These are phyloP conservation scores for Cyclocybe aegerita DNA, from an alignment of 768 basidiomycete species.

Conservation along the genomic window DNA sequence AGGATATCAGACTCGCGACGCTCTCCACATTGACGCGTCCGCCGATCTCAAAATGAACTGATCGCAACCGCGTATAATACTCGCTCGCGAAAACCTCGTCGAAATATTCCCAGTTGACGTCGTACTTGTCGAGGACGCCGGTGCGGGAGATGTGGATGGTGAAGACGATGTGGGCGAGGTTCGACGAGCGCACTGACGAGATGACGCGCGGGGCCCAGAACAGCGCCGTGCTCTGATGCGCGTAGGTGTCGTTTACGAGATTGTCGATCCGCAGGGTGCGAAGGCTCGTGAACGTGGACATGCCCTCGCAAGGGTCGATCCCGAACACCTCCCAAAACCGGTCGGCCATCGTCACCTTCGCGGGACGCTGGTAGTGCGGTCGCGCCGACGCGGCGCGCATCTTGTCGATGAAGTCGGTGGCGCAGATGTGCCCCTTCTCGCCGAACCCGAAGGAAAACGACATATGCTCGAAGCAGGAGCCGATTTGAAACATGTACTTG, in stretches of 20 bases:
- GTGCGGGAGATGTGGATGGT: constrained; percentile 5
- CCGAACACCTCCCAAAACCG: constrained; percentile 1
- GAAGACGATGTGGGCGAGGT: constrained; percentile 1
- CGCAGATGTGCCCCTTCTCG: constrained; percentile 5
- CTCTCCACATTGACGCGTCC: constrained; percentile 9
- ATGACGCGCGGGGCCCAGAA: constrained; percentile 10
- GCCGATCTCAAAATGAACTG: constrained; percentile 4
- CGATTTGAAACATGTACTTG: constrained; percentile 4
- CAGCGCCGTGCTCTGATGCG: constrained; percentile 6
- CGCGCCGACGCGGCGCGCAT: not conserved
- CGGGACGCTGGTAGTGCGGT: not conserved
- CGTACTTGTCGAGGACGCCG: constrained; percentile 8
- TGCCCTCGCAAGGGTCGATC: not conserved
- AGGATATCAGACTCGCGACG: constrained; percentile 4
- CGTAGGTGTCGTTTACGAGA: constrained; percentile 2
- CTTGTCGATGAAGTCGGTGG: not conserved
- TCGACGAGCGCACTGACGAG: constrained; percentile 3
- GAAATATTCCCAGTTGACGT: constrained; percentile 12
- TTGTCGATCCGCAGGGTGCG: constrained; percentile 6
- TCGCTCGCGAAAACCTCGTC: constrained; percentile 9
- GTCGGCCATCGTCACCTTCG: not conserved
- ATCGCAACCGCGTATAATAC: constrained; percentile 1
- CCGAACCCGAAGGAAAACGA: constrained; percentile 5
- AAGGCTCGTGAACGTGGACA: constrained; percentile 3
- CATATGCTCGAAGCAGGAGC: constrained; percentile 3